phyloP scores from a whole-genome alignment of 768 basidiomycete species.

The Collybia nuda region DNA sequence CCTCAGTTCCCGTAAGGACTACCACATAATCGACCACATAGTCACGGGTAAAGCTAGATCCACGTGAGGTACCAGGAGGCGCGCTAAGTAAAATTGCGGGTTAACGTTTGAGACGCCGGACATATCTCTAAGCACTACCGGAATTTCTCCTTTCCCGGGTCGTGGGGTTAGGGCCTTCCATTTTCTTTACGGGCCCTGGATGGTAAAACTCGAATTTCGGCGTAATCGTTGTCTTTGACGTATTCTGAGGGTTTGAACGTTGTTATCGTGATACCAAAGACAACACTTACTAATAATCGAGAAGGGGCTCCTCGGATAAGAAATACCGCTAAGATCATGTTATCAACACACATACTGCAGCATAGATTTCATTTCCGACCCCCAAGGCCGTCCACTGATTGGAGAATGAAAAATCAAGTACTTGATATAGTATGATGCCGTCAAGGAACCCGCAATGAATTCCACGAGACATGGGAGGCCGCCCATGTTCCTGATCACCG shows the following conservation, averaged over 20 bases:
- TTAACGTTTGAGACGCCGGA: background rate
- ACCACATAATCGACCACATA: background rate
- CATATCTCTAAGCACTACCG: no score
- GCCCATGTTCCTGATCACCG: constrained; percentile 5
- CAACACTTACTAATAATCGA: no score
- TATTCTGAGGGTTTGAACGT: no score
- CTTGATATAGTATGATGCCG: no score
- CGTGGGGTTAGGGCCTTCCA: no score
- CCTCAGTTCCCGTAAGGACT: no score
- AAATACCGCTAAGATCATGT: background rate
- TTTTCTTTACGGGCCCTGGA: no score
- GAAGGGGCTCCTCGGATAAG: background rate
- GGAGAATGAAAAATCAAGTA: background rate
- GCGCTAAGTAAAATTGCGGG: background rate
- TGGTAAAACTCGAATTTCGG: no score
- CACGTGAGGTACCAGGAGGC: background rate
- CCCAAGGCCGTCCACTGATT: constrained; percentile 1
- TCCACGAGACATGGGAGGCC: background rate
- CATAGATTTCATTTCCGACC: constrained; percentile 15
- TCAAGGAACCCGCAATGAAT: constrained; percentile 6
- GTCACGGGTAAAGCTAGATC: background rate
- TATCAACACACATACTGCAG: background rate
- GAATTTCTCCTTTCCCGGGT: no score
- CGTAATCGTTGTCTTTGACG: no score
- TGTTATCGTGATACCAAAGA: no score